These are phyloP conservation scores for Hyaloraphidium curvatum DNA, from an alignment of 192 early-diverging fungal species.

Conservation along the genomic window DNA sequence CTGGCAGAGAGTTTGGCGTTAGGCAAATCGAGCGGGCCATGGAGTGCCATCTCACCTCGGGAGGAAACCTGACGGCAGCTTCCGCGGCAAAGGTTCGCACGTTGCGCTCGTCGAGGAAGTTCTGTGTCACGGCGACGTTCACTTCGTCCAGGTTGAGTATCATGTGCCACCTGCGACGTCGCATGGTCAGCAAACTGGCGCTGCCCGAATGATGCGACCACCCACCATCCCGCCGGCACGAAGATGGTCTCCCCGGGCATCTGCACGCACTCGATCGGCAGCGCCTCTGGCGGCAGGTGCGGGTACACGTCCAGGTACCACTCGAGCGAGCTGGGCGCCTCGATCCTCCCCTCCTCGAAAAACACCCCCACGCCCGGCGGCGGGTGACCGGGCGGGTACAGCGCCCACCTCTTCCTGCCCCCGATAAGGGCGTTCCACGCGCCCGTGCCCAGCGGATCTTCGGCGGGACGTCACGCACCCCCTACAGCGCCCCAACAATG, in stretches of 20 bases:
- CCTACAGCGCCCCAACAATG: slow-evolving; percentile 13
- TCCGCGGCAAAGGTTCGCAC: slow-evolving; percentile 5
- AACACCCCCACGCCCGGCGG: slow-evolving; percentile 18
- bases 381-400: slow-evolving; percentile 34
- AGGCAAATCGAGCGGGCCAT: background rate
- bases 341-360: slow-evolving; percentile 21
- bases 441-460: slow-evolving; percentile 15
- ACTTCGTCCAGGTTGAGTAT: slow-evolving; percentile 28
- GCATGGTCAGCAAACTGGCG: no score
- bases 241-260: slow-evolving; percentile 59
- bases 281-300: slow-evolving; percentile 9
- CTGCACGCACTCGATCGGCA: slow-evolving; percentile 39
- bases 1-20: background rate
- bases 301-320: slow-evolving; percentile 31
- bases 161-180: no score
- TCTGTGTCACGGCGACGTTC: slow-evolving; percentile 61
- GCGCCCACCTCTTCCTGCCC: slow-evolving; percentile 57
- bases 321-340: slow-evolving; percentile 12
- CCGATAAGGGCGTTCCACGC: slow-evolving; percentile 49
- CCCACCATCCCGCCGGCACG: slow-evolving; percentile 69
- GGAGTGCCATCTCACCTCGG: background rate
- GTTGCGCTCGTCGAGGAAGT: slow-evolving; percentile 22
- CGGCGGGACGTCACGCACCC: slow-evolving; percentile 12
- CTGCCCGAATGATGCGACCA: no score
- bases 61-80: background rate